Evolutionary conservation across 2,329 filamentous ascomycete genomes (phyloP).

Genomic region (Karstenula rhodostoma): DNA sequence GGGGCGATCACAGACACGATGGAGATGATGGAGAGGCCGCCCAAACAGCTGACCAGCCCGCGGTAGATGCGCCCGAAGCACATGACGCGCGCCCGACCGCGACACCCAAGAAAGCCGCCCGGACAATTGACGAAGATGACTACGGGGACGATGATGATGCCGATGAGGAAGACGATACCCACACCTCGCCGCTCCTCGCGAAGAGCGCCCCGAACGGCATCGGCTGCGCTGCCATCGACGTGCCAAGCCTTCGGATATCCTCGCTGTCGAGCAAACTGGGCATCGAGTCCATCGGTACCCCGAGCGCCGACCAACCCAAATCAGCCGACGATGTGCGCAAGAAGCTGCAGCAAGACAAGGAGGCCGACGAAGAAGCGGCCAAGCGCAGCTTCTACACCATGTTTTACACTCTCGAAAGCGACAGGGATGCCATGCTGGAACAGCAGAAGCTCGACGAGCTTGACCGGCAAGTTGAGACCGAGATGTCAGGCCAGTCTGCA

Average conservation of each 20-base stretch:
- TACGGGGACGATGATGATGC: slow-evolving; percentile 81
- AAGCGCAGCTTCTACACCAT: slow-evolving; percentile 91
- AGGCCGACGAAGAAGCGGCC: slow-evolving; percentile 86
- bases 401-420: slow-evolving; percentile 95
- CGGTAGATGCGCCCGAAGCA: slow-evolving; percentile 45
- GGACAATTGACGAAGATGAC: slow-evolving; percentile 83
- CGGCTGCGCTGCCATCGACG: slow-evolving; percentile 64
- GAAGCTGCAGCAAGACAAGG: slow-evolving; percentile 90
- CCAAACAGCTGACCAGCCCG: slow-evolving; percentile 28
- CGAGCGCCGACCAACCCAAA: slow-evolving; percentile 67
- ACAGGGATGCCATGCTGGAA: slow-evolving; percentile 95
- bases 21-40: slow-evolving; percentile 35
- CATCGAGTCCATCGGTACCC: slow-evolving; percentile 65
- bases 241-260: slow-evolving; percentile 75
- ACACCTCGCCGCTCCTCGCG: slow-evolving; percentile 58
- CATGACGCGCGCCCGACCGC: slow-evolving; percentile 56
- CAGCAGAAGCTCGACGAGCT: slow-evolving; percentile 97
- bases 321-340: slow-evolving; percentile 89
- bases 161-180: slow-evolving; percentile 54
- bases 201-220: slow-evolving; percentile 62
- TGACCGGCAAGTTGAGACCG: slow-evolving; percentile 93
- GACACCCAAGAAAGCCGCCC: slow-evolving; percentile 75
- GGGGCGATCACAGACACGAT: slow-evolving; percentile 47
- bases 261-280: slow-evolving; percentile 69
- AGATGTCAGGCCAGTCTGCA: slow-evolving; percentile 75